Evolutionary conservation across 306 rosid genomes (phyloP).

Genomic region (Cucumis cinereus): DNA sequence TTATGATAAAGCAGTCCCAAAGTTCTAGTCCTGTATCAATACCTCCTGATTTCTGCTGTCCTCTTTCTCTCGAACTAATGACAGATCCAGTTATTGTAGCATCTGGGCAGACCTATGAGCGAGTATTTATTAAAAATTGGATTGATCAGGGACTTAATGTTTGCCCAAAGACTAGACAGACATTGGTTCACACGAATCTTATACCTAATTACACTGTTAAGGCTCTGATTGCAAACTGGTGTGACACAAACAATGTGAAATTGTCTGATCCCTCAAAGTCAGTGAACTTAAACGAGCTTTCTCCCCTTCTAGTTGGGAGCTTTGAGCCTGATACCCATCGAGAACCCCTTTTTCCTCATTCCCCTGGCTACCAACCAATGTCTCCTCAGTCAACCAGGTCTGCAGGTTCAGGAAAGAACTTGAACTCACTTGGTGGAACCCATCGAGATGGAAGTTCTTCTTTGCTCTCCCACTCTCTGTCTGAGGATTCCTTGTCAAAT

Average conservation of each 20-base stretch:
- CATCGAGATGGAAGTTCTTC: conserved; percentile 5
- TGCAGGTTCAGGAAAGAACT: conserved; percentile 3
- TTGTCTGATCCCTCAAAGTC: conserved; percentile 49
- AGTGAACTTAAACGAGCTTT: conserved; percentile 34
- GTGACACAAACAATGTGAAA: conserved; percentile 82
- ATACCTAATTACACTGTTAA: conserved; percentile 95
- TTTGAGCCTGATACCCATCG: conserved; percentile 6
- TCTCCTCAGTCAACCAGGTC: conserved; percentile 10
- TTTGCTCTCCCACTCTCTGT: conserved; percentile 1
- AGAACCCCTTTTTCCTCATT: conserved; percentile 5
- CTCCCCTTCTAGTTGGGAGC: conserved; percentile 19
- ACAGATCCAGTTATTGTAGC: conserved; percentile 98
- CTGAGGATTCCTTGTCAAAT: conserved; percentile 8
- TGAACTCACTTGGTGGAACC: neutral
- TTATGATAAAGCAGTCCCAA: conserved; percentile 56
- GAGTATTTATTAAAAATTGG: conserved; percentile 81
- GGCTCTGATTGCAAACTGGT: conserved; percentile 97
- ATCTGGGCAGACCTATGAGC: conserved; percentile 97
- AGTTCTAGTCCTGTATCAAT: conserved; percentile 66
- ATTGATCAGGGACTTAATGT: conserved; percentile 81
- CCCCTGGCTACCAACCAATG: conserved; percentile 4
- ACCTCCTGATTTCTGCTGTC: conserved; percentile 97
- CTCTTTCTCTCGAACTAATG: conserved; percentile 95
- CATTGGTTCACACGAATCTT: conserved; percentile 71
- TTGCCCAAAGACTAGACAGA: conserved; percentile 96